Evolutionary conservation across 2,329 filamentous ascomycete species (phyloP).

Genomic region (Diaporthe sp.): DNA sequence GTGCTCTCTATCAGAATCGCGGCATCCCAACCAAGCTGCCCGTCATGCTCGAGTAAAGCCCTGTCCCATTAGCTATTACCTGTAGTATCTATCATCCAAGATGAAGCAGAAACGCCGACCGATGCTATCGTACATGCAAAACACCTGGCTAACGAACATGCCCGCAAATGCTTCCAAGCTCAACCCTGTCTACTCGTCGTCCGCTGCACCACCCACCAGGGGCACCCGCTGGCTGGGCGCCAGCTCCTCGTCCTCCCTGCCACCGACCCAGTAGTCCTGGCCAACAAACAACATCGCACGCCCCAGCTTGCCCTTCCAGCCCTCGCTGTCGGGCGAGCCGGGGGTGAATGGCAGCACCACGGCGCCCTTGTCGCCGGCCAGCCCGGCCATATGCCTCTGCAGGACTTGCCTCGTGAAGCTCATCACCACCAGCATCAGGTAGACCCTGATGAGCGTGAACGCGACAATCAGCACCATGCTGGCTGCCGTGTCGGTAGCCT

Average conservation of each 20-base stretch:
- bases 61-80: slow-evolving; percentile 19
- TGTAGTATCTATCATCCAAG: background rate
- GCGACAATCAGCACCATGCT: slow-evolving; percentile 82
- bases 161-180: background rate
- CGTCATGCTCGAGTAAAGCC: background rate
- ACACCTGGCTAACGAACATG: background rate
- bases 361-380: slow-evolving; percentile 40
- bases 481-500: slow-evolving; percentile 72
- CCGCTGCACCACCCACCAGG: background rate
- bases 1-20: background rate
- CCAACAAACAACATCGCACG: slow-evolving; percentile 81
- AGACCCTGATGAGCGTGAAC: slow-evolving; percentile 82
- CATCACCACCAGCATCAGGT: slow-evolving; percentile 87
- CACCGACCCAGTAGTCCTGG: slow-evolving; percentile 81
- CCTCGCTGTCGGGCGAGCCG: slow-evolving; percentile 79
- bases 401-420: slow-evolving; percentile 84
- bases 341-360: slow-evolving; percentile 70
- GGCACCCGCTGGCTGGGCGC: slow-evolving; percentile 62
- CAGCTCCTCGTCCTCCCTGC: slow-evolving; percentile 76
- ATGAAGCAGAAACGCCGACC: slow-evolving; percentile 13
- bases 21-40: background rate
- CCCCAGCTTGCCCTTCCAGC: slow-evolving; percentile 84
- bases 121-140: slow-evolving; percentile 30
- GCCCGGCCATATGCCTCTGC: slow-evolving; percentile 72
- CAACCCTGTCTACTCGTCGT: background rate